Evolutionary conservation across 2,329 filamentous ascomycete genomes (phyloP), one percentile per base, ranked within the genome.

Genomic region (Botrytis fragariae): DNA sequence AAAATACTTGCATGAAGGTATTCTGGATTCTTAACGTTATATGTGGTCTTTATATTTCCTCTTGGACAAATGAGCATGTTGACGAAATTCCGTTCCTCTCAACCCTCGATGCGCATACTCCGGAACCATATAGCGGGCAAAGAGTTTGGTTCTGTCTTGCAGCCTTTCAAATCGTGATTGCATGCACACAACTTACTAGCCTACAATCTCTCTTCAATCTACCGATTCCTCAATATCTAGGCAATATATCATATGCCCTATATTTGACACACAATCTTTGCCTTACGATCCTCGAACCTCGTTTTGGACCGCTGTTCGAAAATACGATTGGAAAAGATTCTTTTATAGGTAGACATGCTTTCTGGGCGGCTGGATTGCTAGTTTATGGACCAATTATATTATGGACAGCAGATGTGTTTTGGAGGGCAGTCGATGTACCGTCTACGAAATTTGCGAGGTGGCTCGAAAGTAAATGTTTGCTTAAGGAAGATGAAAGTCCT

Each of bases 381-480:
- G 37, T 83, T 4, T 84, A 84, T n/a, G 77, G 86, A 25, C 82
- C 86, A 0, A 82, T 90, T 9, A 77, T 78, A n/a, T 72, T 81
- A 20, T 90, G 87, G 84, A 82, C 84, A 8, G 86, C 86, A 1
- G 89, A 91, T 79, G 73, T 91, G 5, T 90, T 90, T 77, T 90
- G 87, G 87, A 83, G 88, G 42, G 81, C 81, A 1, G 83, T 91
- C 9, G 89, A 91, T 79, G 80, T 82, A 5, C 85, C 84, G 1
- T 83, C 85, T 78, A 82, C 88, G 12, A 83, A 82, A 68, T 84
- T 88, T 76, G 84, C 86, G 4, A 82, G 84, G 61, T 86, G 85
- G 83, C 74, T 88, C 39, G 87, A 80, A 65, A 72, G 54, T 10
- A 79, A 77, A 57, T 80, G 79, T 63, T 70, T 78, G 29, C 71